A percentile compares a stretch with the other conserved stretches of the same genome.
phyloP scores from a whole-genome alignment of 2,329 filamentous ascomycete species.

The Falciphora oryzae region DNA sequence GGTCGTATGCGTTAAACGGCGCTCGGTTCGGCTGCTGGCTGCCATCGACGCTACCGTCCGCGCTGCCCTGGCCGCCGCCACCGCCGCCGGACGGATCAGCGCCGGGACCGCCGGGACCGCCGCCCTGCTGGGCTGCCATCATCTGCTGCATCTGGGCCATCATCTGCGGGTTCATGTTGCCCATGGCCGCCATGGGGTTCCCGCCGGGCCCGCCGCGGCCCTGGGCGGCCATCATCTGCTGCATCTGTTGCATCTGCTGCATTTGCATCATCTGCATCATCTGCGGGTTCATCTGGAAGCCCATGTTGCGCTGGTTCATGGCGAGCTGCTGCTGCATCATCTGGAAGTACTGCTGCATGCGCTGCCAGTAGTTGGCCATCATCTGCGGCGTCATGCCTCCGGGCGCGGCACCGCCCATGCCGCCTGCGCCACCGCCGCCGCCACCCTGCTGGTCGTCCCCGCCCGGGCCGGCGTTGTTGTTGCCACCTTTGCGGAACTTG shows the following conservation, averaged over 20 bases:
- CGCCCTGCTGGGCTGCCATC: conserved; percentile 34
- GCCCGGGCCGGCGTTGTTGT: conserved; percentile 14
- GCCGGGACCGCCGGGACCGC: conserved; percentile 18
- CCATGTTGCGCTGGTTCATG: conserved; percentile 65
- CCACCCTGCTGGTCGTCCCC: conserved; percentile 17
- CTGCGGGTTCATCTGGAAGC: conserved; percentile 60
- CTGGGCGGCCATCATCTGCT: conserved; percentile 30
- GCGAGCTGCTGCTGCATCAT: conserved; percentile 94
- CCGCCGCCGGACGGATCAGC: conserved; percentile 12
- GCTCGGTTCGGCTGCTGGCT: conserved; percentile 31
- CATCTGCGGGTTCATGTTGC: conserved; percentile 42
- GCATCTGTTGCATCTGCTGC: conserved; percentile 49
- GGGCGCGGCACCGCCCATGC: conserved; percentile 33
- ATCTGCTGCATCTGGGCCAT: conserved; percentile 53
- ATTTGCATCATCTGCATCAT: conserved; percentile 75
- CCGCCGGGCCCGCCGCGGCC: conserved; percentile 24
- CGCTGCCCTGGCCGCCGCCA: conserved; percentile 27
- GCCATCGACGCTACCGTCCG: conserved; percentile 20
- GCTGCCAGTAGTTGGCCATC: conserved; percentile 98
- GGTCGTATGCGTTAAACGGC: conserved; percentile 63
- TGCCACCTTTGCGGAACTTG: conserved; percentile 52
- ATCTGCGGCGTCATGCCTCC: conserved; percentile 85
- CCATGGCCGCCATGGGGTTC: conserved; percentile 35
- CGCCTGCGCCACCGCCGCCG: conserved; percentile 22
- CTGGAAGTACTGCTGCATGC: conserved; percentile 95